Percentiles rank a stretch among this genome's conserved stretches.
Conservation (phyloP, 2,329 filamentous ascomycete species). For the Aspergillus transmontanensis region DNA sequence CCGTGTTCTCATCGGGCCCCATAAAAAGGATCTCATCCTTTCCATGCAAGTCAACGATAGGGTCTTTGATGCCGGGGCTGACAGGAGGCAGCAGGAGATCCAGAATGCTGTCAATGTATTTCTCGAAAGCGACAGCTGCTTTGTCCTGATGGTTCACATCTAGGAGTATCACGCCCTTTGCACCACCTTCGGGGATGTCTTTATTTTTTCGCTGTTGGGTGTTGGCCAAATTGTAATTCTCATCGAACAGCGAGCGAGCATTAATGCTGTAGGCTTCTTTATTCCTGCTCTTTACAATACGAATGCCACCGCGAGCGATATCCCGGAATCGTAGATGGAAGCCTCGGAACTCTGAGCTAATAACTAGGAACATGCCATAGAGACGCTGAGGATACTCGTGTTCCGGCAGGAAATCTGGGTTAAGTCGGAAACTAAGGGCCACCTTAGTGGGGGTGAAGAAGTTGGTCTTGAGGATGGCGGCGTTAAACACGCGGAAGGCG, state of each 20-base stretch:
- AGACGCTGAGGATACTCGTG: constrained; percentile 92
- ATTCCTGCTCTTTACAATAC: constrained; percentile 97
- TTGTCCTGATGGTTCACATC: constrained; percentile 95
- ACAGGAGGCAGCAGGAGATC: constrained; percentile 87
- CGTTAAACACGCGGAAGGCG: constrained; percentile 95
- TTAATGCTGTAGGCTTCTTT: constrained; percentile 97
- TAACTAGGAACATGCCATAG: constrained; percentile 98
- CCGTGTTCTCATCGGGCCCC: constrained; percentile 98
- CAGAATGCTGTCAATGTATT: constrained; percentile 98
- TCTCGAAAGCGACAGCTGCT: constrained; percentile 90
- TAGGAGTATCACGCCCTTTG: constrained; percentile 94
- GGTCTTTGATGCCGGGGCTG: constrained; percentile 97
- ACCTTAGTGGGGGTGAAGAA: constrained; percentile 98
- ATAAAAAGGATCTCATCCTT: constrained; percentile 98
- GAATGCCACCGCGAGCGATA: constrained; percentile 93
- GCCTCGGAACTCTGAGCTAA: constrained; percentile 92
- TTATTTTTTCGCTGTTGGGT: constrained; percentile 99
- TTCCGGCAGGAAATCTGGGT: constrained; percentile 76
- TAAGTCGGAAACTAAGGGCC: constrained; percentile 91
- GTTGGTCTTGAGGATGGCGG: constrained; percentile 92
- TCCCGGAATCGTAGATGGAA: constrained; percentile 98
- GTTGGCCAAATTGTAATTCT: constrained; percentile 97
- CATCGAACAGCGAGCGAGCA: constrained; percentile 92
- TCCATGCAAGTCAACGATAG: constrained; percentile 91
- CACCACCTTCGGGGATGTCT: constrained; percentile 96